These are phyloP conservation scores for Candida arabinofermentans DNA, from an alignment of 805 yeast species.

Conservation along the genomic window DNA sequence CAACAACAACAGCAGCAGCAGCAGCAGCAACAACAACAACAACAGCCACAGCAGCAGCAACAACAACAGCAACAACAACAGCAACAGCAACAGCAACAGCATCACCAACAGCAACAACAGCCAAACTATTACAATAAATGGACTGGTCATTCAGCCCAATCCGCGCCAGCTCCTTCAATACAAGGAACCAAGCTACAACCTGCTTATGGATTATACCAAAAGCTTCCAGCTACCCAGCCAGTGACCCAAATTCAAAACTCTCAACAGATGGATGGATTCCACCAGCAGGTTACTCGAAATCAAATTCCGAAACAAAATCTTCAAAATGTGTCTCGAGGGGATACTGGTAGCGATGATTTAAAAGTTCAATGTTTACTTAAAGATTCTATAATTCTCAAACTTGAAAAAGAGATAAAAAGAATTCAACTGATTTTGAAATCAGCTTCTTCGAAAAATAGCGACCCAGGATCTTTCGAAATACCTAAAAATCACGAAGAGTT, in stretches of 20 bases:
- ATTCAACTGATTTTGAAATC: constrained; percentile 41
- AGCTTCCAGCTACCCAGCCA: constrained; percentile 4
- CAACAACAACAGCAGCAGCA: neutral
- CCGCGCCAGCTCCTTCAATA: constrained; percentile 6
- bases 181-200: constrained; percentile 4
- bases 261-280: neutral
- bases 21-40: neutral
- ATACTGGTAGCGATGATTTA: constrained; percentile 33
- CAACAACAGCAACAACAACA: neutral
- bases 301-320: too few relatives aligned
- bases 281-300: neutral
- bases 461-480: constrained; percentile 23
- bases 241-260: constrained; percentile 6
- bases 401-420: constrained; percentile 41
- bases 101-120: constrained; percentile 1
- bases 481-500: constrained; percentile 32
- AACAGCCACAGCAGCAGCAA: neutral
- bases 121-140: constrained; percentile 13
- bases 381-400: constrained; percentile 44
- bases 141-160: constrained; percentile 15
- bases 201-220: too few relatives aligned
- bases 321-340: neutral
- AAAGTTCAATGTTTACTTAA: constrained; percentile 52
- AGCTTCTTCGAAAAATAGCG: constrained; percentile 25
- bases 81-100: neutral